These are phyloP conservation scores for Biscogniauxia sp. DNA, from an alignment of 2,329 filamentous ascomycete genomes.

Conservation along the genomic window DNA sequence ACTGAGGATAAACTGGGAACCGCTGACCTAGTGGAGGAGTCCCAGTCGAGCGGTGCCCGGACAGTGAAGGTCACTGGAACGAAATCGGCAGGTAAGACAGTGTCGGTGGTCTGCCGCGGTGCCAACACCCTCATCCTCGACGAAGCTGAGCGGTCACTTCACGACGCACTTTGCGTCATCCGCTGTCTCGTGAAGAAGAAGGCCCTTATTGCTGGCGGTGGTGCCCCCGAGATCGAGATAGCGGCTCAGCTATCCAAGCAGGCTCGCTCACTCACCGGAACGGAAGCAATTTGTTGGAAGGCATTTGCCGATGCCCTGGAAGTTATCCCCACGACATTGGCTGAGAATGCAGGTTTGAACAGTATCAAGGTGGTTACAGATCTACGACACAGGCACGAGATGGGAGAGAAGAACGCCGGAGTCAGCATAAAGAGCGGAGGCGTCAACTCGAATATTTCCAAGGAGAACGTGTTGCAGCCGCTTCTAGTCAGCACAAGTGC, in stretches of 20 bases:
- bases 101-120: conserved; percentile 91
- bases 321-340: conserved; percentile 92
- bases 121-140: conserved; percentile 94
- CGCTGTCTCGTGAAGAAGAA: conserved; percentile 99
- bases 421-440: conserved; percentile 98
- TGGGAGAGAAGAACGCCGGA: conserved; percentile 92
- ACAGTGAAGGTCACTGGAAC: conserved; percentile 96
- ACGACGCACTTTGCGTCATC: conserved; percentile 97
- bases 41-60: conserved; percentile 79
- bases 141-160: conserved; percentile 92
- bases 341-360: conserved; percentile 96
- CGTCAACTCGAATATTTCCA: conserved; percentile 93
- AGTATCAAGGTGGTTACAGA: conserved; percentile 99
- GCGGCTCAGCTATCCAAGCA: conserved; percentile 81
- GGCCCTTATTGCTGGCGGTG: conserved; percentile 95
- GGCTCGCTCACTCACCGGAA: conserved; percentile 79
- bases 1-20: conserved; percentile 96
- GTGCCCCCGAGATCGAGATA: conserved; percentile 95
- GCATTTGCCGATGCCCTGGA: conserved; percentile 97
- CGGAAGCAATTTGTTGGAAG: conserved; percentile 98
- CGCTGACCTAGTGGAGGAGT: conserved; percentile 91
- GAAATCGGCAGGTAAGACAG: conserved; percentile 78
- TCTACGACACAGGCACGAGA: conserved; percentile 87
- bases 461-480: conserved; percentile 95
- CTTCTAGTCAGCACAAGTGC: conserved; percentile 95